Evolutionary conservation across 768 basidiomycete genomes (phyloP).

Genomic region (Macrolepiota dolichaula): DNA sequence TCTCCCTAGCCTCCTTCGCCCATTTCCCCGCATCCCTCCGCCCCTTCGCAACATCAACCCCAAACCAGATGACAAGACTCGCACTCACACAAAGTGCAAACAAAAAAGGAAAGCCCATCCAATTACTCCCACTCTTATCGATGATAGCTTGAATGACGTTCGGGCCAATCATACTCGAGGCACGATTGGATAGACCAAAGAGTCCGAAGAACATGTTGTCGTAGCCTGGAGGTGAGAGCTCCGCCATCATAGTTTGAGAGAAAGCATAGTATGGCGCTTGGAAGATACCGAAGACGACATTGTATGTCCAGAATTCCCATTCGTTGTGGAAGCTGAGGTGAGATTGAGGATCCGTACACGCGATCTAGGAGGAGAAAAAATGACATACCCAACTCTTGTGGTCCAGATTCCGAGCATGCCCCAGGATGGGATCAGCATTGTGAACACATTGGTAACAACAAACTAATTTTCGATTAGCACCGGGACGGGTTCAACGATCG

Average conservation of each 20-base stretch:
- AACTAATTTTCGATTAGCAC: slow-evolving; percentile 41
- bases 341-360: background rate
- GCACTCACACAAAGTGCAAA: slow-evolving; percentile 68
- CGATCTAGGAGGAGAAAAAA: background rate
- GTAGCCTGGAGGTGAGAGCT: slow-evolving; percentile 83
- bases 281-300: slow-evolving; percentile 75
- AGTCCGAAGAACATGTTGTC: slow-evolving; percentile 90
- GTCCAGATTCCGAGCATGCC: slow-evolving; percentile 89
- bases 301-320: slow-evolving; percentile 92
- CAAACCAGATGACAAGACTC: slow-evolving; percentile 76
- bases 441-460: slow-evolving; percentile 70
- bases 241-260: slow-evolving; percentile 86
- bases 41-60: slow-evolving; percentile 61
- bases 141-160: slow-evolving; percentile 86
- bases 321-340: slow-evolving; percentile 58
- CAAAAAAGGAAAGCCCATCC: slow-evolving; percentile 83
- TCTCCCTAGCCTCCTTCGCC: slow-evolving; percentile 35
- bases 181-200: slow-evolving; percentile 80
- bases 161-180: slow-evolving; percentile 85
- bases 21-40: slow-evolving; percentile 57
- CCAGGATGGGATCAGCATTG: slow-evolving; percentile 80
- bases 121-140: slow-evolving; percentile 65
- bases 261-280: slow-evolving; percentile 88
- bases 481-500: background rate
- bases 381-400: slow-evolving; percentile 57